phyloP scores from a whole-genome alignment of 495 filamentous ascomycete species.

The Neurospora tetrasperma region DNA sequence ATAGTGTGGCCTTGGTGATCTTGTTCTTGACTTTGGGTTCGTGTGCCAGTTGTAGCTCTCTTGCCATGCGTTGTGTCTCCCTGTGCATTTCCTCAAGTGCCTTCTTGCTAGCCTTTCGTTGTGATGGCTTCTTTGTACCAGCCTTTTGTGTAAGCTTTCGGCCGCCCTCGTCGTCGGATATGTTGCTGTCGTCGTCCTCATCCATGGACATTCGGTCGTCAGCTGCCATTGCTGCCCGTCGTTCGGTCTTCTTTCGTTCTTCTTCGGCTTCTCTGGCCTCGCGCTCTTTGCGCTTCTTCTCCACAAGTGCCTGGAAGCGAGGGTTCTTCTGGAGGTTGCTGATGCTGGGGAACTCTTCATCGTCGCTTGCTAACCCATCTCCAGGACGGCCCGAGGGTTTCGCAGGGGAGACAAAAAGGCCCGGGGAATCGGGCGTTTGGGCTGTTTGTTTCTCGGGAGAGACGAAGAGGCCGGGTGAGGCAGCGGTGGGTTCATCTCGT shows the following conservation, averaged over 20 bases:
- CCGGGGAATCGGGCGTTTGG: constrained; percentile 14
- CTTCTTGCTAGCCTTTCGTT: constrained; percentile 85
- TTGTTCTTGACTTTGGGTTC: constrained; percentile 87
- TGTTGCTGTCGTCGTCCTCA: constrained; percentile 41
- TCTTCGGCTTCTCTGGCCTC: constrained; percentile 52
- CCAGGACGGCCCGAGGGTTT: constrained; percentile 11
- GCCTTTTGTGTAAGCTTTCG: constrained; percentile 49
- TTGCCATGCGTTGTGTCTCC: constrained; percentile 82
- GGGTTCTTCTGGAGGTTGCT: constrained; percentile 36
- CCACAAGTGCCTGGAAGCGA: constrained; percentile 58
- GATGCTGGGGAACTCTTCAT: constrained; percentile 33
- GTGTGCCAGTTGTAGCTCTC: constrained; percentile 86
- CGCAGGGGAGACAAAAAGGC: constrained; percentile 35
- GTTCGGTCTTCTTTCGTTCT: constrained; percentile 39
- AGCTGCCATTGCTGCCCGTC: constrained; percentile 24
- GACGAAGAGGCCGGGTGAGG: constrained; percentile 33
- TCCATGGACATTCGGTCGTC: constrained; percentile 19
- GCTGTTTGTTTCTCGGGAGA: constrained; percentile 16
- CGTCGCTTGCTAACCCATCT: constrained; percentile 33
- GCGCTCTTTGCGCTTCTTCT: constrained; percentile 59
- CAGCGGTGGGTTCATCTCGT: constrained; percentile 1
- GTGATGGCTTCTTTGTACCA: constrained; percentile 43
- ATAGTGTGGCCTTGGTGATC: constrained; percentile 72
- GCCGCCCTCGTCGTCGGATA: constrained; percentile 46
- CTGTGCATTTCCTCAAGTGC: constrained; percentile 89